Base-by-base conservation (phyloP, 331 rosid species). In the Stylosanthes scabra region DNA sequence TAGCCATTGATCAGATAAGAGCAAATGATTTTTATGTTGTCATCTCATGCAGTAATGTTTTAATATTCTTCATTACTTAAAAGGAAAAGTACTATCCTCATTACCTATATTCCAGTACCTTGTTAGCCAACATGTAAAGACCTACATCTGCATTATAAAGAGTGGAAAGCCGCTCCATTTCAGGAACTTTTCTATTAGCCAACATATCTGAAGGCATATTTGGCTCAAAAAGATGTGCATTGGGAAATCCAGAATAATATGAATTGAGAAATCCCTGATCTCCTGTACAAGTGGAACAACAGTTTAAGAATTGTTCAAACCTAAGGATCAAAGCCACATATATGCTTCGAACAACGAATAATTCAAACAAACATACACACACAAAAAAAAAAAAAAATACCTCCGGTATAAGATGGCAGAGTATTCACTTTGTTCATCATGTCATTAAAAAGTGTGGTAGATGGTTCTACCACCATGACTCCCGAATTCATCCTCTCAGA, bases 121-220 rank as follows among this genome's bases (percentile, higher is more conserved):
- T 93, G 86, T 93, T 93, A 74, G 98, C 98, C 13, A 93, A 97
- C 98, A 93, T 93, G 86, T 90, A 90, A 71, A 93, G 97, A 84
- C 98, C 98, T 50, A 90, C 97, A 77, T 93, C 98, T 28, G 98
- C 98, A 82, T 90, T 93, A 82, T 90, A 93, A 45, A 93, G 81
- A 59, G 98, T 90, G 56, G 98, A 93, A 44, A 93, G 98, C 67
- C 97, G 90, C 96, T 93, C 97, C 98, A 93, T 86, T 83, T 86
- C 81, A 71, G 93, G 93, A 74, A 72, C 73, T 31, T 85, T 86
- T 82, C 90, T 86, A 74, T 87, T 69, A 16, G 83, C 72, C 77
- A 75, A 77, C 67, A 69, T 77, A 56, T 83, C 98, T 2, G 64
- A 83, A 15, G 84, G 27, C 76, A 88, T 29, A 68, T 82, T 83